phyloP scores from a whole-genome alignment of 148 eudicot species.

The Rhododendron williamsianum region DNA sequence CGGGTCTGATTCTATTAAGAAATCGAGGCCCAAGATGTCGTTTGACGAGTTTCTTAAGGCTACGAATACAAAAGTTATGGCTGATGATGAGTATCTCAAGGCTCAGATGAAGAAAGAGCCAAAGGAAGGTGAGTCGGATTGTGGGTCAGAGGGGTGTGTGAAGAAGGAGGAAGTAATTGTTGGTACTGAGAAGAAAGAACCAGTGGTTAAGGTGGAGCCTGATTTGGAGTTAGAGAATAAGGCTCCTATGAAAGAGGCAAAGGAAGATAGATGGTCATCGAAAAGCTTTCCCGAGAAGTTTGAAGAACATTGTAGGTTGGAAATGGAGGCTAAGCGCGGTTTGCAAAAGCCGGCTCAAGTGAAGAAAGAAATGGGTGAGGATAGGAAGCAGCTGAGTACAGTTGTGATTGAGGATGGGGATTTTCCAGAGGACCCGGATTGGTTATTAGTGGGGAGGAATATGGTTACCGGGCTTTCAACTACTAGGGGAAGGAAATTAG shows the following conservation, averaged over 20 bases:
- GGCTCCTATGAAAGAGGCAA: not conserved
- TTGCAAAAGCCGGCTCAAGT: constrained; percentile 8
- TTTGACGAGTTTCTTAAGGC: constrained; percentile 12
- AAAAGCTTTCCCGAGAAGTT: not conserved
- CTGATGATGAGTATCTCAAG: constrained; percentile 14
- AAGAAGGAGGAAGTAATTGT: constrained; percentile 17
- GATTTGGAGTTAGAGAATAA: not conserved
- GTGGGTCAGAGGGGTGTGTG: not conserved
- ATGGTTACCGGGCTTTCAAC: constrained; percentile 46
- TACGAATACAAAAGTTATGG: constrained; percentile 3
- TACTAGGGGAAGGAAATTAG: constrained; percentile 55
- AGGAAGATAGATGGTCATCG: not conserved
- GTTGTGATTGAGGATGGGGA: constrained; percentile 53
- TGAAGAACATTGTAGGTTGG: not conserved
- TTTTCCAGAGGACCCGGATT: constrained; percentile 45
- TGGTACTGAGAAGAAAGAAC: constrained; percentile 6
- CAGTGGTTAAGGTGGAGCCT: not conserved
- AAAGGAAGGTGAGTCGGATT: not conserved
- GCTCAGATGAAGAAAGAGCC: constrained; percentile 7
- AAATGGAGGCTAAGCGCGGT: not conserved
- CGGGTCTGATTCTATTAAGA: not conserved
- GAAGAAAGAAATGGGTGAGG: constrained; percentile 18
- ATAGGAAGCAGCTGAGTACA: constrained; percentile 13
- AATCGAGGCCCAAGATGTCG: not conserved
- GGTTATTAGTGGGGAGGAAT: constrained; percentile 54